Conservation (phyloP, 257 asterid species). For the Plantago major region DNA sequence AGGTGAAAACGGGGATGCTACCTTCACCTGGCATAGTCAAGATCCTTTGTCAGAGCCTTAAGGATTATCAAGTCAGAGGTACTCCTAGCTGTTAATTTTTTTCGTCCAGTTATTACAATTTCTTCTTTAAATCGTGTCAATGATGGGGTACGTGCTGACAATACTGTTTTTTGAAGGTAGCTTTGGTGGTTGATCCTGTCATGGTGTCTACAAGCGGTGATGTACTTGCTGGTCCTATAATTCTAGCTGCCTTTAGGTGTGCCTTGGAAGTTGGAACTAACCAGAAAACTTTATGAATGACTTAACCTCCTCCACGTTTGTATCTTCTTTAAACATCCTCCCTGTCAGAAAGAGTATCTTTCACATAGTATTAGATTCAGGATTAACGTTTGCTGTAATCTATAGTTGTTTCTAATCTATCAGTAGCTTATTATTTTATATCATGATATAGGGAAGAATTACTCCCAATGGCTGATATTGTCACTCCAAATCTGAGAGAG, state of each 20-base stretch:
- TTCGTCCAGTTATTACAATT: too few species aligned
- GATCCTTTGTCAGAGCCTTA: conserved; percentile 63
- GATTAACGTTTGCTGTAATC: too few species aligned
- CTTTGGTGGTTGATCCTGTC: conserved; percentile 98
- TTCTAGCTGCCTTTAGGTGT: conserved; percentile 65
- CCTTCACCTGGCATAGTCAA: conserved; percentile 75
- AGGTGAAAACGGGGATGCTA: conserved; percentile 99
- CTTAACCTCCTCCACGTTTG: too few species aligned
- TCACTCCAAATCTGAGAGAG: conserved; percentile 88
- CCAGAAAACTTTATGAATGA: too few species aligned
- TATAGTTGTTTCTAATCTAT: too few species aligned
- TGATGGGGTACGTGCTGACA: conserved; percentile 23
- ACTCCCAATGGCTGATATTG: conserved; percentile 86
- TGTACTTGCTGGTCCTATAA: conserved; percentile 62
- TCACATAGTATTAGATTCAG: too few species aligned
- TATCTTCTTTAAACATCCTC: too few species aligned
- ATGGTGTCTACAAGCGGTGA: conserved; percentile 97
- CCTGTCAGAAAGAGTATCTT: too few species aligned
- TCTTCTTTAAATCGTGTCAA: too few species aligned
- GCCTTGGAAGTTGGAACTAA: conserved; percentile 18
- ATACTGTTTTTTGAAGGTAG: conserved; percentile 45
- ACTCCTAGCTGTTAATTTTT: conserved; percentile 3
- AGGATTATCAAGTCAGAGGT: conserved; percentile 74
- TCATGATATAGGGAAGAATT: conserved; percentile 60
- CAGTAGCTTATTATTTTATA: neutral